Base-by-base conservation (phyloP, 208 protist genomes). In the Crithidia sp. region DNA sequence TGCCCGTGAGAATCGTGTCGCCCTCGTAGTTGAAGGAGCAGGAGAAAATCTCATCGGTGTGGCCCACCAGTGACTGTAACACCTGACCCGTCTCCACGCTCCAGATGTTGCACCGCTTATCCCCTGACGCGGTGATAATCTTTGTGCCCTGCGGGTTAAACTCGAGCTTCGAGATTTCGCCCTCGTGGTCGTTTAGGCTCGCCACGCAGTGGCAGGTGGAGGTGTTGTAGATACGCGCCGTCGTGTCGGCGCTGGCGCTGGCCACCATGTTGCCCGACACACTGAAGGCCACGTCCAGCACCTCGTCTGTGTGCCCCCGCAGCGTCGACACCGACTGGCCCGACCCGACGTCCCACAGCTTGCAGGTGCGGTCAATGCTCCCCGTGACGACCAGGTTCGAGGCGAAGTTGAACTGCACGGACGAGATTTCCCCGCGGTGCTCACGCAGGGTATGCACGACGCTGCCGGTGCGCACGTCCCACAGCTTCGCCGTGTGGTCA, bases 11-110 rank as follows among this genome's bases (percentile, higher is more conserved):
- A 58, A 99, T 99, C 7, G 94, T 98, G 73, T 98, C 95, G 4
- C 97, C 97, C 71, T 93, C 87, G 79, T 96, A 97, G 87, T 99
- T 99, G 83, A 99, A 99, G 9, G 95, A 89, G 74, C 95, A 98
- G 6, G 88, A 95, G 81, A 99, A 99, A 73, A 99, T 98, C 75
- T 98, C 97, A 66, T 98, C 97, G 12, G 93, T 98, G 83, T 99
- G 98, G 0, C 98, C 98, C 19, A 95, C 86, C 12, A 99, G 87
- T 16, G 91, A 90, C 79, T 99, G 97, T 49, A 96, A 66, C 9
- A 80, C 83, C 59, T 96, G 82, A 17, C 95, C 95, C 4, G 85
- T 92, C 55, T 97, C 87, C 2, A 93, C 90, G 59, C 83, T 85
- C 98, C 98, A 99, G 55, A 99, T 67, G 13, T 92, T 85, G 76